Conservation (phyloP, 495 filamentous ascomycete species). For the Corynascus novoguineensis region DNA sequence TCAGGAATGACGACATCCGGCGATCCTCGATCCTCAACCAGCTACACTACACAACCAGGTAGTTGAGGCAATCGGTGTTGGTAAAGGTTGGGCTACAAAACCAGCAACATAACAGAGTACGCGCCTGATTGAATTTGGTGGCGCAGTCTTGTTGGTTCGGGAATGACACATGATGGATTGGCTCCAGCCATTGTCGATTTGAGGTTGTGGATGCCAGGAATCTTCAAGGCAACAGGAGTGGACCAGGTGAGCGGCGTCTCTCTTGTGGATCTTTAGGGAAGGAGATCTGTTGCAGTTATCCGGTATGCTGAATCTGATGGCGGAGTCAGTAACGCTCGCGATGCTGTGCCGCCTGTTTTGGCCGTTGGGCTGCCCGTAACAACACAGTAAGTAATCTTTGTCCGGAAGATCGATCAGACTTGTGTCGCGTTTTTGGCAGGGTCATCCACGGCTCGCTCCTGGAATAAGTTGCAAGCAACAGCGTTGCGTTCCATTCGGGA, state of each 20-base stretch:
- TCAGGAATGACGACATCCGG: slow-evolving; percentile 1
- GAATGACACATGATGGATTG: neutral
- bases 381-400: too few relatives aligned
- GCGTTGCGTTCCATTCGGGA: neutral
- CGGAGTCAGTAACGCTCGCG: neutral
- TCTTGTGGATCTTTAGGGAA: neutral
- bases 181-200: neutral
- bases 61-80: neutral
- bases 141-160: neutral
- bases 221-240: slow-evolving; percentile 1
- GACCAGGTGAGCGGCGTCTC: neutral
- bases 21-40: neutral
- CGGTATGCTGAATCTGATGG: too few relatives aligned
- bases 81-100: neutral
- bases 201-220: neutral
- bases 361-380: neutral
- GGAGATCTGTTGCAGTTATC: too few relatives aligned
- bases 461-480: neutral
- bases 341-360: neutral
- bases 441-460: too few relatives aligned
- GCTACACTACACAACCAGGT: neutral
- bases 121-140: neutral
- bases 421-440: too few relatives aligned
- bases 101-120: neutral
- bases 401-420: too few relatives aligned